Evolutionary conservation across 2,329 filamentous ascomycete species (phyloP), one percentile per base, ranked within the genome.

Genomic region (Phyllosticta capitalensis): DNA sequence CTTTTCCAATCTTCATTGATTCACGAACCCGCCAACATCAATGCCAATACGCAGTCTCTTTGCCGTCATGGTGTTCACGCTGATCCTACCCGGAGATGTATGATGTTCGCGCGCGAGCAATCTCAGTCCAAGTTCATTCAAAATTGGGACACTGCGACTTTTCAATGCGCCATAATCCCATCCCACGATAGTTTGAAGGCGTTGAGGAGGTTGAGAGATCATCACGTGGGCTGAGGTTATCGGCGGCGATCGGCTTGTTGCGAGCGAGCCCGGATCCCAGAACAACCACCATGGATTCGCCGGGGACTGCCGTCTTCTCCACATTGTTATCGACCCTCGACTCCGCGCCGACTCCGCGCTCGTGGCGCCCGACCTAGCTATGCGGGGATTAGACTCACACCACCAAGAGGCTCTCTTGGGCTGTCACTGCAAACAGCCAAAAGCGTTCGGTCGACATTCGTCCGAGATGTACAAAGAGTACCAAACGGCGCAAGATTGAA

Each of bases 21-120:
- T n/a, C 7, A 60, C 57, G 52, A 21, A 56, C 58, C 74, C 73
- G 6, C 73, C 72, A 12, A 75, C 73, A 60, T 75, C 73, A 6
- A 72, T 65, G 9, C 71, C 70, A 22, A 72, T 69, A 49, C 67
- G 55, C 19, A 59, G 5, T 21, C 51, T 55, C 26, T 59, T 59
- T 2, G 28, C 52, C 22, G 49, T 54, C 9, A 14, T 59, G 26
- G 24, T 28, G 17, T 6, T 52, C 50, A 52, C 20, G 9, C 14
- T 52, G 50, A 17, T 7, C 17, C 9, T 33, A 58, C 51, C 56
- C 51, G 52, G 52, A 55, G 57, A 30, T 20, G 5, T 12, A 38
- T 5, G 17, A 12, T n/a, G 38, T 45, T 19, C 4, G 38, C 14
- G 14, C 17, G 38, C 38, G 3, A 17, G 17, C 17, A 17, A 45